These are phyloP conservation scores for Xanthoconium purpureum DNA, from an alignment of 768 basidiomycete genomes.

Conservation along the genomic window DNA sequence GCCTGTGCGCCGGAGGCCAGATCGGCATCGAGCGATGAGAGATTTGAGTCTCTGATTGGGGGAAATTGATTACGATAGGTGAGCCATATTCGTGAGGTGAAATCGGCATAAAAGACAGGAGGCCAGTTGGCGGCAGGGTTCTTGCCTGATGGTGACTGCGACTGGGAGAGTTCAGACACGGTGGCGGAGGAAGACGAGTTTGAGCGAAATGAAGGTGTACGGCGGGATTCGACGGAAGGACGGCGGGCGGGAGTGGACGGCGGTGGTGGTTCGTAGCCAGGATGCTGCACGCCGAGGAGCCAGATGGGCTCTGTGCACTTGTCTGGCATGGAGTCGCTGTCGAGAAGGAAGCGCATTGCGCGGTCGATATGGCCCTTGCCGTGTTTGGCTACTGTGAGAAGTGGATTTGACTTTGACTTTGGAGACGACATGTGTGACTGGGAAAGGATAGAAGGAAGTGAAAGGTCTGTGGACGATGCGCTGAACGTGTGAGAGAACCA, in stretches of 20 bases:
- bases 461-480: conserved; percentile 68
- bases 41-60: conserved; percentile 67
- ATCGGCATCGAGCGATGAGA: conserved; percentile 42
- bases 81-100: conserved; percentile 84
- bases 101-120: conserved; percentile 82
- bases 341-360: conserved; percentile 86
- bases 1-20: conserved; percentile 30
- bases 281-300: conserved; percentile 82
- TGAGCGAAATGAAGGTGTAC: conserved; percentile 44
- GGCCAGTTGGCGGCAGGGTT: conserved; percentile 58
- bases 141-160: conserved; percentile 33
- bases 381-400: conserved; percentile 68
- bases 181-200: conserved; percentile 40
- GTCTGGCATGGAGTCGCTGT: conserved; percentile 84
- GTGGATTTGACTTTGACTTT: conserved; percentile 45
- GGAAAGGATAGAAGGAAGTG: conserved; percentile 57
- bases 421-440: conserved; percentile 43
- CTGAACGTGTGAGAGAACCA: conserved; percentile 81
- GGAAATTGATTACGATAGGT: conserved; percentile 88
- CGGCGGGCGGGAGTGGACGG: conserved; percentile 33
- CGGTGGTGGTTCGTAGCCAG: conserved; percentile 58
- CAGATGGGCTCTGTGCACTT: conserved; percentile 81
- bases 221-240: conserved; percentile 40
- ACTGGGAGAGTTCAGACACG: conserved; percentile 35
- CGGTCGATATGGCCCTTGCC: conserved; percentile 78